These are phyloP conservation scores for Breynia disticha DNA, from an alignment of 441 rosid genomes.

Conservation along the genomic window DNA sequence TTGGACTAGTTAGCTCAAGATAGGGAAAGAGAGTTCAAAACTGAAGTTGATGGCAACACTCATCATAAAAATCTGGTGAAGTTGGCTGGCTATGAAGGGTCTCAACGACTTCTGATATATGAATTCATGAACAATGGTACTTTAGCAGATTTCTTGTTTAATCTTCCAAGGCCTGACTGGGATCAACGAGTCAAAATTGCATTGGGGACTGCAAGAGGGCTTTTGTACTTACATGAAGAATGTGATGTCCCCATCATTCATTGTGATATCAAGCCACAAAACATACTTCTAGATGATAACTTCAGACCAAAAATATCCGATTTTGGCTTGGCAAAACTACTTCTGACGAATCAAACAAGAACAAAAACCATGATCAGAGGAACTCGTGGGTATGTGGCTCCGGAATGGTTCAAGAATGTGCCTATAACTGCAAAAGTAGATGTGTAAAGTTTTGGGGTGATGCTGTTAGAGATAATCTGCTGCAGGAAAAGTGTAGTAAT, in stretches of 20 bases:
- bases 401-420: neutral
- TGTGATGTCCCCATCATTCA: slow-evolving; percentile 1
- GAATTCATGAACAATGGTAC: slow-evolving; percentile 4
- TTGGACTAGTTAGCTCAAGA: neutral
- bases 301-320: slow-evolving; percentile 1
- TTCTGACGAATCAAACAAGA: neutral
- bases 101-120: neutral
- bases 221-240: slow-evolving; percentile 1
- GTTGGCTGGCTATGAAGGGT: neutral
- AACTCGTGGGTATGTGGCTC: neutral
- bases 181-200: neutral
- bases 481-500: neutral
- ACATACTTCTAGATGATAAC: neutral
- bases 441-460: neutral
- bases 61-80: neutral
- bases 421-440: neutral
- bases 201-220: neutral
- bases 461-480: neutral
- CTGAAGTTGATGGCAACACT: slow-evolving; percentile 1
- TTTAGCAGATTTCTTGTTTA: neutral
- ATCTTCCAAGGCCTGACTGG: neutral
- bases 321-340: neutral
- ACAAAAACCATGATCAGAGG: neutral
- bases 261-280: neutral
- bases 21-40: slow-evolving; percentile 1